Conservation (phyloP, 2,329 filamentous ascomycete species). For the Apiospora pterosperma region DNA sequence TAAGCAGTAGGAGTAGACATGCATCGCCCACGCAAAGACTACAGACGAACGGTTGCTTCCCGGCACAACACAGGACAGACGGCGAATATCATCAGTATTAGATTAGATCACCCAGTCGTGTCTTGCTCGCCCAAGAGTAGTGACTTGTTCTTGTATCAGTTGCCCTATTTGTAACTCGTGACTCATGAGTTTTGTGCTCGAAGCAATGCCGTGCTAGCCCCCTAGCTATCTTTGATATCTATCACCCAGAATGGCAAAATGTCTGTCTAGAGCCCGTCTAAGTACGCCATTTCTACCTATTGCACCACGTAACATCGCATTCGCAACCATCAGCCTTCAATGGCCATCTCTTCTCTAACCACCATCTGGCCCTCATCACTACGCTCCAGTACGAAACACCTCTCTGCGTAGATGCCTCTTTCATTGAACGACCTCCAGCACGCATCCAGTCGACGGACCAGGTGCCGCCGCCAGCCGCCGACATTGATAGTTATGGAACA, state of each 20-base stretch:
- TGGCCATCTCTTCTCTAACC: constrained; percentile 20
- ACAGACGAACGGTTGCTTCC: no score
- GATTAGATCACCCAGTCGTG: neutral
- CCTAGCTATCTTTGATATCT: neutral
- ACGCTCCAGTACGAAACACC: constrained; percentile 41
- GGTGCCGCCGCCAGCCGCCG: constrained; percentile 43
- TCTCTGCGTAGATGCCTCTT: constrained; percentile 42
- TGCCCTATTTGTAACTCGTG: neutral
- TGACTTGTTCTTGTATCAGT: neutral
- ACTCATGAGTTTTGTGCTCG: neutral
- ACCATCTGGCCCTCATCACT: constrained; percentile 10
- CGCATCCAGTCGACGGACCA: constrained; percentile 39
- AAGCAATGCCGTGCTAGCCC: neutral
- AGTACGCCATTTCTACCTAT: neutral
- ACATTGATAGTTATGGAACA: constrained; percentile 42
- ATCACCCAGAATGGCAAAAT: neutral
- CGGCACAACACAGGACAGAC: neutral
- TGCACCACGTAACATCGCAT: neutral
- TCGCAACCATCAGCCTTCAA: constrained; percentile 7
- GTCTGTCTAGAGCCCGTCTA: neutral
- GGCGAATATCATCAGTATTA: neutral
- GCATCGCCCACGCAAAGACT: neutral
- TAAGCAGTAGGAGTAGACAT: neutral
- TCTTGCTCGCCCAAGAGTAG: neutral
- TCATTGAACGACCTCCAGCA: constrained; percentile 38